These are phyloP conservation scores for Didymella sp. DNA, from an alignment of 2,329 filamentous ascomycete species.

Conservation along the genomic window DNA sequence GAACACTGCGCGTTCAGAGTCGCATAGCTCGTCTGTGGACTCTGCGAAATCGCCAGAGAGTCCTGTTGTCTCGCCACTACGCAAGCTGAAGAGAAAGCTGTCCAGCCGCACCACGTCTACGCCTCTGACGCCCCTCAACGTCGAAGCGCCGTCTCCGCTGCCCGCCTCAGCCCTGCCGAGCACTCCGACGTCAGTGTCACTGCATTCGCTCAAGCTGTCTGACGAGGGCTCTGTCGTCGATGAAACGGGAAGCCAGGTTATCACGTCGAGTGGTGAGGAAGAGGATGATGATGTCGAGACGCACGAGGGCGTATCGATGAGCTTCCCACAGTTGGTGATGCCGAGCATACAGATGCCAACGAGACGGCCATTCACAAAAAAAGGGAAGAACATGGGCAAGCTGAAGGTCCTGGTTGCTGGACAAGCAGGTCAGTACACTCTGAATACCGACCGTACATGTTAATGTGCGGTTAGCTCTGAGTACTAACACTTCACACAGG, in stretches of 20 bases:
- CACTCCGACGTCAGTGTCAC: conserved; percentile 66
- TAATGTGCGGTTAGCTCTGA: neutral
- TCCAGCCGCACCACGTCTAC: conserved; percentile 33
- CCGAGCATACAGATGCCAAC: conserved; percentile 91
- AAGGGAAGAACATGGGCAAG: conserved; percentile 81
- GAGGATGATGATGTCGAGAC: conserved; percentile 56
- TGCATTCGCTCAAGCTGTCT: conserved; percentile 65
- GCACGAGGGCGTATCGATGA: conserved; percentile 42
- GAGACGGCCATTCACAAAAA: conserved; percentile 86
- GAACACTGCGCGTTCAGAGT: conserved; percentile 27
- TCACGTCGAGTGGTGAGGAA: conserved; percentile 62
- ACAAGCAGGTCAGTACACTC: conserved; percentile 64
- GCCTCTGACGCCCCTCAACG: conserved; percentile 36
- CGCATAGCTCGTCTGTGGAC: conserved; percentile 30
- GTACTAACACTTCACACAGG: conserved; percentile 57
- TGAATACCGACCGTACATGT: neutral
- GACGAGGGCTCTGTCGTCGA: conserved; percentile 64
- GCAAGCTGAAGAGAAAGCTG: conserved; percentile 32
- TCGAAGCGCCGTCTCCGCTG: conserved; percentile 51
- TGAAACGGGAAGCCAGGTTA: conserved; percentile 62
- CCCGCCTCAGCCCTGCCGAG: conserved; percentile 61
- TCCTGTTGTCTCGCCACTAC: conserved; percentile 28
- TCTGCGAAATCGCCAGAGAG: conserved; percentile 30
- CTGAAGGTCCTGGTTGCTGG: conserved; percentile 90
- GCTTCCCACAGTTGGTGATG: conserved; percentile 87